Evolutionary conservation across 805 yeast genomes (phyloP).

Genomic region (Candida manassasensis): DNA sequence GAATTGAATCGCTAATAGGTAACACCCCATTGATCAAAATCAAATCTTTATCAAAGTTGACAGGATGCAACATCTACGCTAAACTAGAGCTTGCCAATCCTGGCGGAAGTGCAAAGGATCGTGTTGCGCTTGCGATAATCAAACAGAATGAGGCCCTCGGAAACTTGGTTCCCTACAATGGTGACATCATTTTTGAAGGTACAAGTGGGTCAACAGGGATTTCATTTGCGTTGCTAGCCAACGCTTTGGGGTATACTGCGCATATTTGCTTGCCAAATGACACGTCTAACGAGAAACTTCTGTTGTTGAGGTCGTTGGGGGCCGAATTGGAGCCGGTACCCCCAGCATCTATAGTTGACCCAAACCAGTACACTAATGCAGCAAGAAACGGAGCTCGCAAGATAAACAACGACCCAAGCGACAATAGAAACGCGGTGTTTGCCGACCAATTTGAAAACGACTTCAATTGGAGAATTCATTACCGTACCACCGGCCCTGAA

Average conservation of each 20-base stretch:
- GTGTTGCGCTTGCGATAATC: conserved; percentile 86
- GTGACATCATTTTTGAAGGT: conserved; percentile 85
- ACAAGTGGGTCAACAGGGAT: conserved; percentile 97
- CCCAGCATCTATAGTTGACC: conserved; percentile 94
- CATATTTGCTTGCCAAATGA: conserved; percentile 96
- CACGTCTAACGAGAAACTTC: conserved; percentile 79
- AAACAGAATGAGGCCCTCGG: conserved; percentile 61
- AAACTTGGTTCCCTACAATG: conserved; percentile 49
- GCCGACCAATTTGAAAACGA: conserved; percentile 96
- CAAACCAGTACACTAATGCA: conserved; percentile 85
- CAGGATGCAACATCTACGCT: conserved; percentile 83
- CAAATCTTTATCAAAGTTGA: conserved; percentile 60
- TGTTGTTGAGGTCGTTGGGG: conserved; percentile 67
- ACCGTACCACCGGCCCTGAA: conserved; percentile 85
- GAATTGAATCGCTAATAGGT: conserved; percentile 79
- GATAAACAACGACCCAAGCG: conserved; percentile 36
- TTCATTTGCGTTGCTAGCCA: conserved; percentile 84
- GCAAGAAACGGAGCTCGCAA: conserved; percentile 66
- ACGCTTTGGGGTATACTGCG: conserved; percentile 81
- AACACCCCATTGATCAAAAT: conserved; percentile 81
- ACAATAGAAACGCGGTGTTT: conserved; percentile 60
- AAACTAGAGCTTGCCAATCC: conserved; percentile 84
- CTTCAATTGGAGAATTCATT: conserved; percentile 84
- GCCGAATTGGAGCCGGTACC: conserved; percentile 81
- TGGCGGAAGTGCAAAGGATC: conserved; percentile 93